Percentiles rank a stretch among this genome's conserved stretches.
These are phyloP conservation scores for Abelmoschus esculentus DNA, from an alignment of 345 rosid genomes.

Conservation along the genomic window DNA sequence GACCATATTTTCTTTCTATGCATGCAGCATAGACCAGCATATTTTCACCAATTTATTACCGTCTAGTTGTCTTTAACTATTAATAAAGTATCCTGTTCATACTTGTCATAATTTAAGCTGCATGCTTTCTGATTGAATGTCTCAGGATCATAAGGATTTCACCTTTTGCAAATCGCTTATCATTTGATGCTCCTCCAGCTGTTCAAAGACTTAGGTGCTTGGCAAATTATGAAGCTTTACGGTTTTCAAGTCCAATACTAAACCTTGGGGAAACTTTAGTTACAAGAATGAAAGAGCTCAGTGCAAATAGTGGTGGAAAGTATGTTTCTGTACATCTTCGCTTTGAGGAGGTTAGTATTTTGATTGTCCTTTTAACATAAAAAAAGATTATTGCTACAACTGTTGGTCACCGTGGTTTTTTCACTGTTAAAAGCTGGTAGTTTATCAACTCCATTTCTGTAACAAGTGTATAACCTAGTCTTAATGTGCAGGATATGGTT, in stretches of 20 bases:
- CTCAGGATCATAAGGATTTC: constrained; percentile 92
- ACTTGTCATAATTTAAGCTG: constrained; percentile 6
- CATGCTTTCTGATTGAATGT: constrained; percentile 19
- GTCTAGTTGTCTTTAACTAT: not conserved
- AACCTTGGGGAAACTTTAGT: constrained; percentile 73
- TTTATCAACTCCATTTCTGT: not conserved
- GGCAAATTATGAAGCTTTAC: constrained; percentile 86
- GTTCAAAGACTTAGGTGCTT: constrained; percentile 93
- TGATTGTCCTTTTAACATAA: not conserved
- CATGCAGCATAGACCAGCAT: not conserved
- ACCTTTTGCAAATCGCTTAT: constrained; percentile 95
- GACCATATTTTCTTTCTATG: not conserved
- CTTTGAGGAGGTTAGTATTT: constrained; percentile 85
- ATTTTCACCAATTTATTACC: not conserved
- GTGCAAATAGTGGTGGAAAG: constrained; percentile 66
- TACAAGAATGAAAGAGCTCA: constrained; percentile 84
- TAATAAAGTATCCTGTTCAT: not conserved
- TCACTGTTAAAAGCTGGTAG: not conserved
- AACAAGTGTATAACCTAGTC: constrained; percentile 1
- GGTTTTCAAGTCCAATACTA: constrained; percentile 69
- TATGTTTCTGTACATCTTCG: constrained; percentile 97
- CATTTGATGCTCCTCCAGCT: constrained; percentile 87
- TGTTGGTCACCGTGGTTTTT: not conserved
- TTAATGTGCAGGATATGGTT: constrained; percentile 77
- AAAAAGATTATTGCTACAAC: not conserved